A percentile compares a stretch with the other conserved stretches of the same genome.
Conservation (phyloP, 106 monocot species). For the Dactylorhiza incarnata region DNA sequence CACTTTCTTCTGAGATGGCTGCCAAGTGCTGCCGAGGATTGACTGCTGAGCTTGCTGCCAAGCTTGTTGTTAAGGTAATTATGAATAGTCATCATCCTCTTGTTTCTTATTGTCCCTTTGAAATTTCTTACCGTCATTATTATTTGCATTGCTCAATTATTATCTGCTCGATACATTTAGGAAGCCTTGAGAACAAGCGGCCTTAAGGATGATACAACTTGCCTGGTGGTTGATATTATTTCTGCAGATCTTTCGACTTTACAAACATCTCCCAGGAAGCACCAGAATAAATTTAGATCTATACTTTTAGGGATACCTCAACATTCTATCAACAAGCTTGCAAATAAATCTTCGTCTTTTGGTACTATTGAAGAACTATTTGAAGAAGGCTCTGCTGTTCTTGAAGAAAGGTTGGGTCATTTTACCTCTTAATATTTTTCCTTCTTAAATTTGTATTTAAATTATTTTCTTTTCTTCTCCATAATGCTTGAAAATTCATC, state of each 20-base stretch:
- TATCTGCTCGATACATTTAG: slow-evolving; percentile 21
- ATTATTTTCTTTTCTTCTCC: background rate
- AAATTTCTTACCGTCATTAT: background rate
- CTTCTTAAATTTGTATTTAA: background rate
- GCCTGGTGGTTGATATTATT: slow-evolving; percentile 82
- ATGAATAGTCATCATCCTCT: background rate
- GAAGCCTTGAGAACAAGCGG: slow-evolving; percentile 89
- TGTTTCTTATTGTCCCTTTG: background rate
- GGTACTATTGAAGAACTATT: slow-evolving; percentile 83
- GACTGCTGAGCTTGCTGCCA: slow-evolving; percentile 85
- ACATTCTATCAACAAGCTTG: slow-evolving; percentile 27
- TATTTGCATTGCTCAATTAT: slow-evolving; percentile 1
- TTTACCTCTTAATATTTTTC: background rate
- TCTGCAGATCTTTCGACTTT: slow-evolving; percentile 42
- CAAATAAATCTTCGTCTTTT: slow-evolving; percentile 43
- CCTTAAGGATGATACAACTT: slow-evolving; percentile 97
- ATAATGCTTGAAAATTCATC: background rate
- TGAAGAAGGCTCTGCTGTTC: slow-evolving; percentile 93
- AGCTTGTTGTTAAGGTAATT: slow-evolving; percentile 88
- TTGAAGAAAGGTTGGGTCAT: slow-evolving; percentile 65
- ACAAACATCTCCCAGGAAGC: slow-evolving; percentile 40
- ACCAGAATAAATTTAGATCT: slow-evolving; percentile 67
- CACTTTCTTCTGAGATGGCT: slow-evolving; percentile 68
- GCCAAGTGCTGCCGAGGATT: slow-evolving; percentile 81
- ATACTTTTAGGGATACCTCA: slow-evolving; percentile 56